phyloP scores from a whole-genome alignment of 176 grass and related monocot genomes.

The Cenchrus fungigraminus region DNA sequence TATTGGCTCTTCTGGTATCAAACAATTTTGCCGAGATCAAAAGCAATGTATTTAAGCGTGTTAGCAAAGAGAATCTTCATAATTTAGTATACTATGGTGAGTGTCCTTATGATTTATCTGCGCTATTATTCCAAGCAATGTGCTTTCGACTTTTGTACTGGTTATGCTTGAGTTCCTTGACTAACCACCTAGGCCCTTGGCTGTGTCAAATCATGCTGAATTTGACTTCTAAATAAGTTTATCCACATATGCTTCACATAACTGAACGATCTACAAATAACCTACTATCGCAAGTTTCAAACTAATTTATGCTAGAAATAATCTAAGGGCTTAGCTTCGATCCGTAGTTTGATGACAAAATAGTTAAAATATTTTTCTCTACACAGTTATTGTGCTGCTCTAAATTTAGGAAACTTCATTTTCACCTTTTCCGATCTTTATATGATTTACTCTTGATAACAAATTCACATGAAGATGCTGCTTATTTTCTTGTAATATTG shows the following conservation, averaged over 20 bases:
- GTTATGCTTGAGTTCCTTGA: slow-evolving; percentile 6
- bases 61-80: slow-evolving; percentile 99
- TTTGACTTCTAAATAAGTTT: slow-evolving; percentile 26
- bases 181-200: slow-evolving; percentile 24
- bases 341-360: slow-evolving; percentile 22
- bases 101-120: slow-evolving; percentile 37
- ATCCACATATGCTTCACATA: background rate
- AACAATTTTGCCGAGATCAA: slow-evolving; percentile 98
- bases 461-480: background rate
- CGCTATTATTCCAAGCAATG: slow-evolving; percentile 30
- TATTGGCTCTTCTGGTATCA: slow-evolving; percentile 91
- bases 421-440: background rate
- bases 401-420: slow-evolving; percentile 16
- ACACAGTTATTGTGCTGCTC: background rate
- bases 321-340: slow-evolving; percentile 18
- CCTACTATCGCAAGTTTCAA: slow-evolving; percentile 17
- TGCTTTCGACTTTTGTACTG: slow-evolving; percentile 18
- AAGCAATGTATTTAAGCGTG: slow-evolving; percentile 97
- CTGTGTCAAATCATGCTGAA: background rate
- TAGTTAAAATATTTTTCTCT: background rate
- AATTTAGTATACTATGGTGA: slow-evolving; percentile 97
- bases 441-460: slow-evolving; percentile 25
- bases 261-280: background rate
- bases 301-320: background rate
- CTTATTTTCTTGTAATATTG: slow-evolving; percentile 36